Percentiles rank a stretch among this genome's conserved stretches.
phyloP scores from a whole-genome alignment of 768 basidiomycete species.

The Zangia roseola region DNA sequence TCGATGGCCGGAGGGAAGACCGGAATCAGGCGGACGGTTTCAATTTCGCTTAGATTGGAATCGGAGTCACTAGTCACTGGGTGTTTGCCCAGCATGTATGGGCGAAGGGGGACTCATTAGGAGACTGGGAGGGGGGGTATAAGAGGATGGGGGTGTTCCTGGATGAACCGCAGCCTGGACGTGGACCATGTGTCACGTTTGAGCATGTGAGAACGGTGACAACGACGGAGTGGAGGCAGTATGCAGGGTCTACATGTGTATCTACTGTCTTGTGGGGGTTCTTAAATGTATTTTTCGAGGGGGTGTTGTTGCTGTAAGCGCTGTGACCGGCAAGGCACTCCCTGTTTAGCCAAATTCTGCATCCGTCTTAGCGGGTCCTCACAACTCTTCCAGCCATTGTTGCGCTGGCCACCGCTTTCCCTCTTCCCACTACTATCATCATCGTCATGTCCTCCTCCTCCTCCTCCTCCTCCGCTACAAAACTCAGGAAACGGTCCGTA shows the following conservation, averaged over 20 bases:
- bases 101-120: too few relatives aligned
- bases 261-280: constrained; percentile 2
- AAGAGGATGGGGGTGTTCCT: constrained; percentile 20
- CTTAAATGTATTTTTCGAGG: constrained; percentile 3
- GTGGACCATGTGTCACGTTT: constrained; percentile 13
- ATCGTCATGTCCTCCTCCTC: constrained; percentile 34
- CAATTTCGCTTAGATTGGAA: constrained; percentile 33
- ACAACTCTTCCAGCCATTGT: constrained; percentile 41
- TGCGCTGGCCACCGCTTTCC: constrained; percentile 39
- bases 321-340: constrained; percentile 38
- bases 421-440: constrained; percentile 39
- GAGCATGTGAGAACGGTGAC: constrained; percentile 14
- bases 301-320: constrained; percentile 27
- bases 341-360: constrained; percentile 35
- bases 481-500: constrained; percentile 36
- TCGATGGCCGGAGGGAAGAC: constrained; percentile 10
- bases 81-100: too few relatives aligned
- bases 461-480: constrained; percentile 27
- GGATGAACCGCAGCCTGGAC: constrained; percentile 16
- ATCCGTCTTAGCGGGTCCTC: constrained; percentile 31
- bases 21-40: constrained; percentile 14
- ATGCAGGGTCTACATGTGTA: too few relatives aligned
- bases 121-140: background rate
- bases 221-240: too few relatives aligned
- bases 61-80: constrained; percentile 24